Percentiles rank a stretch among this genome's conserved stretches.
Conservation (phyloP, 2,329 filamentous ascomycete genomes). For the Fusarium kyushuense region DNA sequence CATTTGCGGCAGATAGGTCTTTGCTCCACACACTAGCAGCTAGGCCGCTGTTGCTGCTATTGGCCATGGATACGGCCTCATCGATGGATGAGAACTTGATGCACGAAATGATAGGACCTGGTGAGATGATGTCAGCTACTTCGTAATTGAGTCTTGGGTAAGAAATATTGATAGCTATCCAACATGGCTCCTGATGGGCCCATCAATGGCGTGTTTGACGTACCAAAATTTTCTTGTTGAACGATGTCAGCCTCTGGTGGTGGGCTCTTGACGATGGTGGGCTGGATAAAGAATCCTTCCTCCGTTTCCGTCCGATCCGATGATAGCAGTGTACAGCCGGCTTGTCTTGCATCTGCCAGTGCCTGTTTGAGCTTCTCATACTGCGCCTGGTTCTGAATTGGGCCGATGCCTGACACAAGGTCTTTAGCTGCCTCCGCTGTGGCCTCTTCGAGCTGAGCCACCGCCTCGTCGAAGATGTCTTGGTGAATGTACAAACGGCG, state of each 20-base stretch:
- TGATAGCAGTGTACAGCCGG: not conserved
- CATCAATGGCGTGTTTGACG: not conserved
- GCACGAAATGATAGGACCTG: conserved; percentile 8
- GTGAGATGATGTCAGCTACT: not conserved
- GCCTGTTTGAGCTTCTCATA: not conserved
- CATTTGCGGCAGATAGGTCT: not conserved
- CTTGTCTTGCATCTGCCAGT: not conserved
- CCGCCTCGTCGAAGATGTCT: conserved; percentile 4
- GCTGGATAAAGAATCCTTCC: conserved; percentile 8
- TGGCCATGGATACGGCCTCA: conserved; percentile 4
- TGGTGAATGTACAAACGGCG: conserved; percentile 7
- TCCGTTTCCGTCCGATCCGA: not conserved
- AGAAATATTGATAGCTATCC: not conserved
- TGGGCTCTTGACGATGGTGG: conserved; percentile 7
- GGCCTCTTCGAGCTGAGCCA: not conserved
- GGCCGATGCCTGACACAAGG: not conserved
- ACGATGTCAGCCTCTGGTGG: not conserved
- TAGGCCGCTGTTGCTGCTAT: conserved; percentile 2
- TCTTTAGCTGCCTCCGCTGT: not conserved
- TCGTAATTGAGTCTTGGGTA: not conserved
- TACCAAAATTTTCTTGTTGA: conserved; percentile 17
- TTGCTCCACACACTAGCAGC: conserved; percentile 9
- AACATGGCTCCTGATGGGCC: not conserved
- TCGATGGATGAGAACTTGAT: conserved; percentile 5
- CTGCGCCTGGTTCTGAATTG: conserved; percentile 7